Percentiles rank a stretch among this genome's conserved stretches.
Conservation (phyloP, 2,329 filamentous ascomycete genomes). For the Cryphonectria naterciae region DNA sequence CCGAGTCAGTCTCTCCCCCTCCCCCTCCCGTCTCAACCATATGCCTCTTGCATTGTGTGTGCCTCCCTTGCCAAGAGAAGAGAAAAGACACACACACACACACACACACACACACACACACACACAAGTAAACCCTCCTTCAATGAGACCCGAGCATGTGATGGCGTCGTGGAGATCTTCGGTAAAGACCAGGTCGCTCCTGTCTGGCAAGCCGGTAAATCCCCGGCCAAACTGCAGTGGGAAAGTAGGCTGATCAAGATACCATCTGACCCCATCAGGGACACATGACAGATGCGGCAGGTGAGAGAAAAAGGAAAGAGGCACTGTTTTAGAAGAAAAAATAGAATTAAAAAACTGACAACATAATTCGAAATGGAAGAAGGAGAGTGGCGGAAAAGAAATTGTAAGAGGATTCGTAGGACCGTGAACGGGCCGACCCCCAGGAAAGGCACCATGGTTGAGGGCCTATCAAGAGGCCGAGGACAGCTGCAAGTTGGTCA, state of each 20-base stretch:
- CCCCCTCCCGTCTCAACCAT: not conserved
- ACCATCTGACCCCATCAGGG: not conserved
- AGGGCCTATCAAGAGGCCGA: slow-evolving; percentile 7
- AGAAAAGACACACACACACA: not conserved
- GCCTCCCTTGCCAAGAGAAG: not conserved
- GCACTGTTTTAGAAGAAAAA: not conserved
- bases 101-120: not conserved
- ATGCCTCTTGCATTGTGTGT: not conserved
- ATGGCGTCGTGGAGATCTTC: not conserved
- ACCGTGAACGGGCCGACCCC: slow-evolving; percentile 16
- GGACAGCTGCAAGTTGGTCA: slow-evolving; percentile 5
- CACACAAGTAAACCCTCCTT: not conserved
- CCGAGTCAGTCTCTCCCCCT: not conserved
- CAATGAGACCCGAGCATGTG: not conserved
- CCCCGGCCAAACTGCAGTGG: not conserved
- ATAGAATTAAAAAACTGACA: not conserved
- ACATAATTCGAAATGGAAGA: not conserved
- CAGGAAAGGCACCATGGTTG: too few relatives aligned
- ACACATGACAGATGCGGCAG: slow-evolving; percentile 9
- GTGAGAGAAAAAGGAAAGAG: slow-evolving; percentile 2
- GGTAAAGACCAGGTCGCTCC: not conserved
- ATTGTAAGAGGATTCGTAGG: not conserved
- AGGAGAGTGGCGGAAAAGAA: not conserved
- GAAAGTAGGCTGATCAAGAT: not conserved
- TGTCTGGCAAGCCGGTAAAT: not conserved